Evolutionary conservation across 768 basidiomycete species (phyloP).

Genomic region (Trametes coccinea): DNA sequence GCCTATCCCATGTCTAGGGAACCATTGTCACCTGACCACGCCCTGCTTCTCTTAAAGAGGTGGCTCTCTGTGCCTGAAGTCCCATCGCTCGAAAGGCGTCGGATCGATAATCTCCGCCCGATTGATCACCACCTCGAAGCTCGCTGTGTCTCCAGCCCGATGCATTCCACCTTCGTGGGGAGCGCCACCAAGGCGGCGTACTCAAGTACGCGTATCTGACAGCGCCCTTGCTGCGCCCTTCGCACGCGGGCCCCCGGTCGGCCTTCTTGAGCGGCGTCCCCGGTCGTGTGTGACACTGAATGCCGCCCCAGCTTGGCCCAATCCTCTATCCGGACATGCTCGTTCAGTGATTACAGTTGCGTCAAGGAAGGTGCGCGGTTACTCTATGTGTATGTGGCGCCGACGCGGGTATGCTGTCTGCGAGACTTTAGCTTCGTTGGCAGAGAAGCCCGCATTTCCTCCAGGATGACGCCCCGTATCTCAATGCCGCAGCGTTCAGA

Average conservation of each 20-base stretch:
- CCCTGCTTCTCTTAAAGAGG: neutral
- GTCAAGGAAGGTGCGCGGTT: slow-evolving; percentile 1
- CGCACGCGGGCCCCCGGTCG: neutral
- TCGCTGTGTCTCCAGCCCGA: neutral
- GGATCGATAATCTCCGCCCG: slow-evolving; percentile 3
- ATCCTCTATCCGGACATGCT: slow-evolving; percentile 1
- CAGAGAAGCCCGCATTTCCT: neutral
- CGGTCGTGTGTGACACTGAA: neutral
- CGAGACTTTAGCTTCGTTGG: neutral
- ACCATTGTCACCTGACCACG: neutral
- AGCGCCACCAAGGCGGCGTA: neutral
- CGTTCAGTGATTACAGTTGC: slow-evolving; percentile 1
- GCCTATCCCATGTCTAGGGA: neutral
- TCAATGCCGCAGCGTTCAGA: too few relatives aligned
- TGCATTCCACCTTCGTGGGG: neutral
- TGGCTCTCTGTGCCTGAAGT: neutral
- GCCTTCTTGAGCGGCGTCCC: neutral
- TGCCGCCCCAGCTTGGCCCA: neutral
- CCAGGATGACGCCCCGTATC: too few relatives aligned
- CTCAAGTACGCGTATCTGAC: slow-evolving; percentile 13
- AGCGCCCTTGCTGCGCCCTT: neutral
- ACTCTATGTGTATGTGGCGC: neutral
- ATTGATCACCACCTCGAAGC: neutral
- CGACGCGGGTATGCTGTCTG: neutral
- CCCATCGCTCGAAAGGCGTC: neutral